Evolutionary conservation across 148 eudicot species (phyloP).

Genomic region (Suaeda aralocaspica): DNA sequence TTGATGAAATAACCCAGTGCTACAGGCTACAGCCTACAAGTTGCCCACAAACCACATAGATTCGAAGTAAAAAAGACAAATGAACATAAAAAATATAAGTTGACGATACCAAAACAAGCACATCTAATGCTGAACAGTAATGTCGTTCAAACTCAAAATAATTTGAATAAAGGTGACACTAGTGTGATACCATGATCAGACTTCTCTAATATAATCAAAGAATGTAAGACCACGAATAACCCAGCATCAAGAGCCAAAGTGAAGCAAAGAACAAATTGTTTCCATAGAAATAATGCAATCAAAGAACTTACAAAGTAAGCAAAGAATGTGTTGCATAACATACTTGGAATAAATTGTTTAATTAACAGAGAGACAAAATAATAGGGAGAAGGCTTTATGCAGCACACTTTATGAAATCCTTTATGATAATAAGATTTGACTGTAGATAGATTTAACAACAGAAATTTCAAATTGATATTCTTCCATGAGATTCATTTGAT

Average conservation of each 20-base stretch:
- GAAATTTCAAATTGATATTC: too few relatives aligned
- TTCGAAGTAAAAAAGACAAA: background rate
- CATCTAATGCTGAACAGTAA: background rate
- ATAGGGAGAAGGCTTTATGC: too few relatives aligned
- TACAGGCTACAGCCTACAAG: background rate
- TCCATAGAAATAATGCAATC: background rate
- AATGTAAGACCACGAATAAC: background rate
- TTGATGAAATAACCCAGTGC: background rate
- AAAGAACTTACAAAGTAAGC: background rate
- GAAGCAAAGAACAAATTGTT: background rate
- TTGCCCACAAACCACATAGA: background rate
- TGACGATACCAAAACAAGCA: background rate
- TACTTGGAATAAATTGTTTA: background rate
- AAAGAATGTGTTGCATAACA: background rate
- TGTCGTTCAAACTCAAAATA: background rate
- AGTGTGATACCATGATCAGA: background rate
- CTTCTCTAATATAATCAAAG: background rate
- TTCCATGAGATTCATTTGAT: too few relatives aligned
- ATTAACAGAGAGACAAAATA: too few relatives aligned
- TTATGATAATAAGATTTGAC: too few relatives aligned
- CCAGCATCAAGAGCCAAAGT: background rate
- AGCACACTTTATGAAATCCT: too few relatives aligned
- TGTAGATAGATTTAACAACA: too few relatives aligned
- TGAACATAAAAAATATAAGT: too few relatives aligned
- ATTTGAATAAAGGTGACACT: background rate